phyloP scores from a whole-genome alignment of 257 asterid species.

The Jaltomata sinuosa region DNA sequence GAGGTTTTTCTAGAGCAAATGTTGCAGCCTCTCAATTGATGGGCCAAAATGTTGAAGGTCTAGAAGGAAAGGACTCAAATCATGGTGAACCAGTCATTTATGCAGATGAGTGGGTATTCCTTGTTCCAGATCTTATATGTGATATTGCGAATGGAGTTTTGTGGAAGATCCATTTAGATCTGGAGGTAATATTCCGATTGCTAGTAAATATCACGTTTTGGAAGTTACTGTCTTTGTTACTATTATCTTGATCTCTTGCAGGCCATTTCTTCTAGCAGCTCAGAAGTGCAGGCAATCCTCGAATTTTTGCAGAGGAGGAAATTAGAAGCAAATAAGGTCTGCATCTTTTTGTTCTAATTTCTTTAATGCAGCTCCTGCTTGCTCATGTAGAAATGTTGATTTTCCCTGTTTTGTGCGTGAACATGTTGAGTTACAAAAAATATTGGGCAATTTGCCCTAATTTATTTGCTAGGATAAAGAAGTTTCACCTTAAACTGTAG shows the following conservation, averaged over 20 bases:
- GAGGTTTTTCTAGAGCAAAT: slow-evolving; percentile 54
- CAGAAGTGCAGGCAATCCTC: slow-evolving; percentile 66
- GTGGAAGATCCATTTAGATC: slow-evolving; percentile 80
- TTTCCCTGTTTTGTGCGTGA: background rate
- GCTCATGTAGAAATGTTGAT: background rate
- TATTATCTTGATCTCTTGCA: slow-evolving; percentile 22
- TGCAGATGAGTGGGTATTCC: slow-evolving; percentile 79
- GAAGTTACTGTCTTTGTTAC: slow-evolving; percentile 15
- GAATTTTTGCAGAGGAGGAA: slow-evolving; percentile 92
- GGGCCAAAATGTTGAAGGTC: slow-evolving; percentile 25
- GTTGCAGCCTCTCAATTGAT: slow-evolving; percentile 35
- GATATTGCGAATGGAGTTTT: slow-evolving; percentile 61
- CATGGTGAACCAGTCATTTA: slow-evolving; percentile 47
- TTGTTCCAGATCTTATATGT: slow-evolving; percentile 80
- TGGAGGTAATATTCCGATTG: slow-evolving; percentile 62
- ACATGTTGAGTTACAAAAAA: background rate
- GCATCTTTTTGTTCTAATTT: background rate
- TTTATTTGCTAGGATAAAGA: background rate
- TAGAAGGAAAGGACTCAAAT: slow-evolving; percentile 26
- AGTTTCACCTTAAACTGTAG: background rate
- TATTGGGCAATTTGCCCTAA: background rate
- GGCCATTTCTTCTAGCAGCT: slow-evolving; percentile 92
- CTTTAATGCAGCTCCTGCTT: background rate
- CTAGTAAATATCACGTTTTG: slow-evolving; percentile 6
- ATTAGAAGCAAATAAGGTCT: slow-evolving; percentile 80